Evolutionary conservation across 768 basidiomycete genomes (phyloP), one percentile per base, ranked within the genome.

Genomic region (Lactifluus echinatus): DNA sequence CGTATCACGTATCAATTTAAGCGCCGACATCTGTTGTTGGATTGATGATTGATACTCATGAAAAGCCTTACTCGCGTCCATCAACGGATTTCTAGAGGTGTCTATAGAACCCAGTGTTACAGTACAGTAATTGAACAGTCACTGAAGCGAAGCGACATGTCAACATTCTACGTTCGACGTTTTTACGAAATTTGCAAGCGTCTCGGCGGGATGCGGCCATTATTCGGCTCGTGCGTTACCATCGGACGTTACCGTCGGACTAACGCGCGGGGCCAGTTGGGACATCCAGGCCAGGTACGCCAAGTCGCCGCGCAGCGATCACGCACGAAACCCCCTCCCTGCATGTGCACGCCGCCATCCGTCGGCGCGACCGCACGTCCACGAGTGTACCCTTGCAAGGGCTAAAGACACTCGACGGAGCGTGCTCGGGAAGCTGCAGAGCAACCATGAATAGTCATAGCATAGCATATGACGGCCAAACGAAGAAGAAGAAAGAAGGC

Each of bases 391-490:
- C 46, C n/a, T 55, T 56, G 53, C 70, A 70, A 12, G 23, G 50
- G 24, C 70, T 70, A 21, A 26, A 47, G 14, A 66, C 53, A 62
- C 70, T 66, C 64, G 4, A 70, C 70, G 24, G 64, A 57, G 21
- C 60, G 50, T 11, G 65, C 67, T 40, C 63, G 48, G 1, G 65
- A 53, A 24, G 70, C 64, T 0, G 57, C 53, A 8, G 65, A 64
- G 57, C 70, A 71, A 42, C 70, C 70, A 48, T 66, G 58, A 33
- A 69, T 71, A 17, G n/a, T n/a, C n/a, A n/a, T n/a, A n/a, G n/a
- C n/a, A n/a, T 0, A 40, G 43, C 31, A n/a, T 48, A 8, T 19
- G 15, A 43, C 14, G 28, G 42, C 24, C 53, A 36, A 23, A 26
- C 1, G 31, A 11, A 11, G 31, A 28, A 21, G 33, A 58, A 39